These are phyloP conservation scores for Crotalaria pallida DNA, from an alignment of 306 rosid species.

Conservation along the genomic window DNA sequence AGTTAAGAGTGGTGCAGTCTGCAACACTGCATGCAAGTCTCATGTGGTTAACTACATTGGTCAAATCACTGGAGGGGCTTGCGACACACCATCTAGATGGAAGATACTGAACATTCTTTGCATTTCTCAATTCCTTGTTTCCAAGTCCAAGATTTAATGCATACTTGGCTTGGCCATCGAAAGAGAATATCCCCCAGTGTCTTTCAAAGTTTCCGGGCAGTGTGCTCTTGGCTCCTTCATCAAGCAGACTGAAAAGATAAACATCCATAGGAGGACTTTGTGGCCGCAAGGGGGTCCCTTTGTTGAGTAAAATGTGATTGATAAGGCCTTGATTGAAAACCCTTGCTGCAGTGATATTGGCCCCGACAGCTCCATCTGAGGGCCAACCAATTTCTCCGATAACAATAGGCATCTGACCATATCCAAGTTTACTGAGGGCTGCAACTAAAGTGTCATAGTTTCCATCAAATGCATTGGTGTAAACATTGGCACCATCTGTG, in stretches of 20 bases:
- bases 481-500: conserved; percentile 74
- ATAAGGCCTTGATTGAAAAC: conserved; percentile 89
- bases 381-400: conserved; percentile 98
- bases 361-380: conserved; percentile 75
- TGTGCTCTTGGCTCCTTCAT: conserved; percentile 83
- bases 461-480: conserved; percentile 94
- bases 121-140: conserved; percentile 56
- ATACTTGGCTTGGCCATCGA: conserved; percentile 92
- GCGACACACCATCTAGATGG: conserved; percentile 97
- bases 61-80: conserved; percentile 53
- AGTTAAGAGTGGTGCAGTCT: conserved; percentile 84
- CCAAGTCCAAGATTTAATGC: conserved; percentile 74
- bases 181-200: conserved; percentile 94
- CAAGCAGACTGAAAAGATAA: conserved; percentile 70
- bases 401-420: conserved; percentile 82
- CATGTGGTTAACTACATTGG: conserved; percentile 58
- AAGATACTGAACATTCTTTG: conserved; percentile 71
- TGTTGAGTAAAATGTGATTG: conserved; percentile 52
- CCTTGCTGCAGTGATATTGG: conserved; percentile 81
- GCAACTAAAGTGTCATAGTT: conserved; percentile 83
- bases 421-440: conserved; percentile 80
- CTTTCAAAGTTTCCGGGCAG: conserved; percentile 95
- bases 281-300: conserved; percentile 91
- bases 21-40: conserved; percentile 79
- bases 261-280: conserved; percentile 62